phyloP scores from a whole-genome alignment of 1,284 basidiomycete genomes.

The Ustanciosporium gigantosporum region DNA sequence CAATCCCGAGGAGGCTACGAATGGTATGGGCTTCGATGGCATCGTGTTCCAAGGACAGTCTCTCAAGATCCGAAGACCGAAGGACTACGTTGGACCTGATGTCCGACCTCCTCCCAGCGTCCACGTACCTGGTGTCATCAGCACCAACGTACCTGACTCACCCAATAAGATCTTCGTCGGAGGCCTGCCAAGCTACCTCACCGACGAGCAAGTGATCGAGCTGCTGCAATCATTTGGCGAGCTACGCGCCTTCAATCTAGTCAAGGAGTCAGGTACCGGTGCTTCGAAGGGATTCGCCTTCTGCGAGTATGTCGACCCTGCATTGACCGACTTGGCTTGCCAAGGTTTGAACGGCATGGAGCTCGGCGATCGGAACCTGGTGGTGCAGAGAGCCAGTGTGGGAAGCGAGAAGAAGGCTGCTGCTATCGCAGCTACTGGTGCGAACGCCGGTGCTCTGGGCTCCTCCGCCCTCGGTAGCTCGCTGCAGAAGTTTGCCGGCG shows the following conservation, averaged over 20 bases:
- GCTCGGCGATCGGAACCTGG: conserved; percentile 90
- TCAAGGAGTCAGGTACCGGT: conserved; percentile 74
- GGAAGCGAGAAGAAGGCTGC: conserved; percentile 63
- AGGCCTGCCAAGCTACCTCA: conserved; percentile 89
- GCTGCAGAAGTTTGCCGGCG: conserved; percentile 60
- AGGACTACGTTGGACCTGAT: conserved; percentile 80
- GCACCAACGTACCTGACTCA: conserved; percentile 94
- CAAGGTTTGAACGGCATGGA: conserved; percentile 97
- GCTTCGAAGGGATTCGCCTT: conserved; percentile 91
- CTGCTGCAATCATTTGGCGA: conserved; percentile 96
- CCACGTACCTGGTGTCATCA: conserved; percentile 85
- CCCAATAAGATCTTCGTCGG: conserved; percentile 98
- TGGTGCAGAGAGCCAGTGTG: conserved; percentile 94
- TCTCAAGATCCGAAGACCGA: conserved; percentile 92
- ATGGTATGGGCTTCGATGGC: conserved; percentile 94
- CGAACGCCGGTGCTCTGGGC: conserved; percentile 60
- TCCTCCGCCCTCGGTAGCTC: conserved; percentile 34
- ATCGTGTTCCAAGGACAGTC: conserved; percentile 89
- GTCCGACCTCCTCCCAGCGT: conserved; percentile 69
- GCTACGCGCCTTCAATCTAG: conserved; percentile 93
- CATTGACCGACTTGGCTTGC: conserved; percentile 90
- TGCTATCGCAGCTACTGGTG: conserved; percentile 51
- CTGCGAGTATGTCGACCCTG: conserved; percentile 91
- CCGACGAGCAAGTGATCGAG: conserved; percentile 97
- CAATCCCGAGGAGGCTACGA: conserved; percentile 90